These are phyloP conservation scores for Alliaria petiolata DNA, from an alignment of 345 rosid species.

Conservation along the genomic window DNA sequence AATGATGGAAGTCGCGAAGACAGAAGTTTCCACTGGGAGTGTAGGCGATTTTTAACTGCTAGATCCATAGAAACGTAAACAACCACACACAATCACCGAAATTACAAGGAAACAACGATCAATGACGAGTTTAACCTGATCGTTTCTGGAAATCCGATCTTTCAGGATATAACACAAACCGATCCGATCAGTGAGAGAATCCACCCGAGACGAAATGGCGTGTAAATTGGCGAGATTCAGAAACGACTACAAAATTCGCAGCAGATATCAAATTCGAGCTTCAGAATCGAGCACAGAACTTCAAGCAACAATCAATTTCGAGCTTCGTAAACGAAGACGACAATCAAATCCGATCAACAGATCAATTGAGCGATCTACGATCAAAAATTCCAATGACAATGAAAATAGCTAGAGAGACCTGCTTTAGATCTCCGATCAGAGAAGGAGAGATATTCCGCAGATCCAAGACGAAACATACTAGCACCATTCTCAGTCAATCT, in stretches of 20 bases:
- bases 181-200: conserved; percentile 51
- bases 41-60: conserved; percentile 64
- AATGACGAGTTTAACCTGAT: conserved; percentile 43
- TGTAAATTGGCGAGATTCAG: conserved; percentile 69
- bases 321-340: background rate
- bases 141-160: conserved; percentile 46
- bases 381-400: background rate
- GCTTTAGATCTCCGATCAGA: conserved; percentile 55
- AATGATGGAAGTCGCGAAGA: conserved; percentile 76
- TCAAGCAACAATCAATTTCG: conserved; percentile 31
- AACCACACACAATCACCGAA: conserved; percentile 7
- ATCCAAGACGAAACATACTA: conserved; percentile 70
- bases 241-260: conserved; percentile 52
- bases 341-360: conserved; percentile 17
- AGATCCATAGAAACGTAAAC: conserved; percentile 2
- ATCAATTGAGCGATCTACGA: conserved; percentile 8
- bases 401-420: conserved; percentile 40
- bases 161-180: conserved; percentile 59
- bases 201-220: conserved; percentile 46
- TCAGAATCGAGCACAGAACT: conserved; percentile 39
- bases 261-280: conserved; percentile 32
- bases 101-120: background rate
- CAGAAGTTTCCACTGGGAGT: conserved; percentile 57
- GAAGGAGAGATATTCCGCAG: conserved; percentile 58
- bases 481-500: conserved; percentile 49